Base-by-base conservation (phyloP, 2,329 filamentous ascomycete species). In the Passalora sequoiae region DNA sequence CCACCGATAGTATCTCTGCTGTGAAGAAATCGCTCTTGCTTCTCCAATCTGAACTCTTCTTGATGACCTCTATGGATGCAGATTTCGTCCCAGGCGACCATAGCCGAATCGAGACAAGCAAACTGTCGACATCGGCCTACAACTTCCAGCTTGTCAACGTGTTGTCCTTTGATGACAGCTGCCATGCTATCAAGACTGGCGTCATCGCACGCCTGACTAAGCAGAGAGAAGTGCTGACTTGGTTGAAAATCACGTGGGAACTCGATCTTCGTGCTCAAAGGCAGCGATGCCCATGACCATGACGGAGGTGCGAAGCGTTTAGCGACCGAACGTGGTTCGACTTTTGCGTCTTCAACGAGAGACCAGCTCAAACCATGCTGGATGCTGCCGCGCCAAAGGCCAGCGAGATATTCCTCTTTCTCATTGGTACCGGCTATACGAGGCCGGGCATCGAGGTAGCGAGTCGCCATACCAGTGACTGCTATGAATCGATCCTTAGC, bases 211-310 rank as follows among this genome's bases (percentile, higher is more conserved):
- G 4, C 6, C 38, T 5, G 17, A 16, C 20, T 30, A 12, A 31
- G 16, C 13, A 36, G 21, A 17, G 30, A 24, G 31, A 33, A 45
- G 4, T 35, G 10, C 25, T 35, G 10, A 31, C 37, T 19, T n/a
- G 13, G 6, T 16, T 16, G 6, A 10, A 45, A 42, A 4, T 33
- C n/a, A 13, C 21, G 16, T 3, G 37, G 15, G 10, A 29, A 9
- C 6, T 45, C 16, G 30, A 45, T 19, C 19, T 45, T 25, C 3
- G 43, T 37, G 30, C 30, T 17, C 17, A 45, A 25, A 12, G 25
- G 37, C 7, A 39, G 21, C n/a, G 43, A 45, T 20, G 43, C 43
- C 43, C 43, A 45, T 1, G 43, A 45, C 43, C 43, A 45, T 3
- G 37, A 28, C 5, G 43, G 43, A n/a, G n/a, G n/a, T n/a, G n/a